phyloP scores from a whole-genome alignment of 805 yeast genomes.

The Lachancea meyersii region DNA sequence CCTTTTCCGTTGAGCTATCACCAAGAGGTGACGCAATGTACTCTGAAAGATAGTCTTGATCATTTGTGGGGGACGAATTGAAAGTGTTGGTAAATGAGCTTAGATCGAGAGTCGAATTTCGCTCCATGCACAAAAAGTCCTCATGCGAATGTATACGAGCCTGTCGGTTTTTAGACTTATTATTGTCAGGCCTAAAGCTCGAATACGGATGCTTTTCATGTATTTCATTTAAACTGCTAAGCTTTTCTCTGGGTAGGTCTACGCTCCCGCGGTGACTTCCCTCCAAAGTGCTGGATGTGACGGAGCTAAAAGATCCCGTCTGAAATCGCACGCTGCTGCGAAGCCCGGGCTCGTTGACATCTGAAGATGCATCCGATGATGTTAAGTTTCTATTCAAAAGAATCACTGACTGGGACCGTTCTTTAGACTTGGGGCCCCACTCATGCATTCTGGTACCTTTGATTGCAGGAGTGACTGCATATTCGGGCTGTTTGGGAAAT shows the following conservation, averaged over 20 bases:
- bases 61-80: background rate
- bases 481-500: constrained; percentile 6
- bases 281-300: constrained; percentile 2
- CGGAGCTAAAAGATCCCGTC: constrained; percentile 6
- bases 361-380: constrained; percentile 10
- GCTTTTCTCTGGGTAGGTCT: constrained; percentile 2
- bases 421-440: constrained; percentile 37
- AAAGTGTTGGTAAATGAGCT: background rate
- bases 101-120: constrained; percentile 5
- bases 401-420: constrained; percentile 19
- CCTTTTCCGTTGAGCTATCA: background rate
- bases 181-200: constrained; percentile 9
- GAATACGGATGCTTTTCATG: constrained; percentile 9
- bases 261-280: constrained; percentile 1
- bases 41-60: background rate
- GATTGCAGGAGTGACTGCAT: constrained; percentile 25
- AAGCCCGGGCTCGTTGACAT: constrained; percentile 1
- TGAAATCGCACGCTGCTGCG: background rate
- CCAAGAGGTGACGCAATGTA: no score
- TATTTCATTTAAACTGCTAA: background rate
- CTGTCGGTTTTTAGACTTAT: constrained; percentile 24
- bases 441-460: constrained; percentile 46
- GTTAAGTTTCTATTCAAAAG: constrained; percentile 15
- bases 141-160: constrained; percentile 28
- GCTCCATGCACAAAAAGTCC: constrained; percentile 21